A percentile compares a stretch with the other conserved stretches of the same genome.
Conservation (phyloP, 169 alveolate species). For the Cryptosporidium andersoni region DNA sequence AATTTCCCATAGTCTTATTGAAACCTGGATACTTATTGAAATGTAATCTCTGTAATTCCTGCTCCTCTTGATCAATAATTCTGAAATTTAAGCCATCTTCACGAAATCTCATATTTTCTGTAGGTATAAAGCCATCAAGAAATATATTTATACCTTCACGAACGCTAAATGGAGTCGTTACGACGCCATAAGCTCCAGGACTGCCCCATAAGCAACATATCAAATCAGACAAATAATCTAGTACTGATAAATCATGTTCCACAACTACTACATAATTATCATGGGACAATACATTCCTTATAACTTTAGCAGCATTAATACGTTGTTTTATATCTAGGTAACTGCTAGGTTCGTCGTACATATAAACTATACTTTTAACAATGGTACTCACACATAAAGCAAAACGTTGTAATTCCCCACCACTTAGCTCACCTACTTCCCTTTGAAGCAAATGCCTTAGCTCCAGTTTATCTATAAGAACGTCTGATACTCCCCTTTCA, state of each 20-base stretch:
- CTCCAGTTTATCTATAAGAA: constrained; percentile 87
- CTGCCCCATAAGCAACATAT: constrained; percentile 99
- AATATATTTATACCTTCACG: constrained; percentile 98
- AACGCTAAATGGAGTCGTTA: constrained; percentile 98
- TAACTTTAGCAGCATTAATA: constrained; percentile 93
- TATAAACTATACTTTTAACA: constrained; percentile 92
- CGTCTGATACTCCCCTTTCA: constrained; percentile 84
- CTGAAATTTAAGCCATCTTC: constrained; percentile 95
- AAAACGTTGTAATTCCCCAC: constrained; percentile 98
- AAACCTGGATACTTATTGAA: constrained; percentile 80
- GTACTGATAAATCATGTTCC: constrained; percentile 99
- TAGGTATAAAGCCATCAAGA: constrained; percentile 98
- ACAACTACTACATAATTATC: constrained; percentile 96
- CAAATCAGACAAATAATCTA: constrained; percentile 98
- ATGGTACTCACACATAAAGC: constrained; percentile 95
- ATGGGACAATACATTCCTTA: constrained; percentile 85
- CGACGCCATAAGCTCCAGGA: constrained; percentile 99
- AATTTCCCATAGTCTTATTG: constrained; percentile 74
- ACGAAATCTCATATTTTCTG: constrained; percentile 98
- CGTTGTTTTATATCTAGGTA: constrained; percentile 98
- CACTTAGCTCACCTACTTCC: constrained; percentile 93
- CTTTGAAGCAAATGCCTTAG: constrained; percentile 92
- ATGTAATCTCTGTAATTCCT: constrained; percentile 42
- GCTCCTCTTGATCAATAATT: constrained; percentile 77
- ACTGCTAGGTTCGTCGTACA: constrained; percentile 99